Base-by-base conservation (phyloP, 129 eudicot species). In the Ambrosia trifida region DNA sequence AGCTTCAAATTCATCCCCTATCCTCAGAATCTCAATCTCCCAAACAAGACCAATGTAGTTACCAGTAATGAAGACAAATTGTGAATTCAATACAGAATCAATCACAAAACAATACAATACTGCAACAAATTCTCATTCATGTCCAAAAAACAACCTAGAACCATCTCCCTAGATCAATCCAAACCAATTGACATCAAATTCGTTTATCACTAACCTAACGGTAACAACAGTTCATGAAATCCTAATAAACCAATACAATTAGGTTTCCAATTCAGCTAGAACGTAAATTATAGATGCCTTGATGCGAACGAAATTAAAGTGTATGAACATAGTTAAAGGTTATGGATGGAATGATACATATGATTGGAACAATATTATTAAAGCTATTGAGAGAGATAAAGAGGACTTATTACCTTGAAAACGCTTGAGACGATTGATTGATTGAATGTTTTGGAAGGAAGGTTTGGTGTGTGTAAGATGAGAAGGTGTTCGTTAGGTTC, bases 331-430 rank as follows among this genome's bases (percentile, higher is more conserved):
- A 35, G 36, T 33, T 7, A 62, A 5, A 65, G 6, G 57, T 10
- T 4, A 44, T 72, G 31, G 32, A 30, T 13, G 68, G 31, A 44
- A 28, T 44, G 9, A 4, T 36, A 36, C 9, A 9, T 72, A 43
- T 43, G 32, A 71, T 57, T 57, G 56, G 43, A 71, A 71, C 41
- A 43, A 43, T 17, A 59, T 9, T 14, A 60, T 30, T 20, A 57
- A 40, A 43, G 19, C 32, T 17, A 58, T 30, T 61, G 58, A 45
- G 46, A 61, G 59, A 44, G 18, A 30, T 47, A 45, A 31, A 44
- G 69, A 72, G 11, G 76, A 6, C 16, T 57, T 17, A 59, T 72
- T 46, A 72, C 77, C 77, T 72, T 49, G 69, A 61, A 61, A 45
- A n/a, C n/a, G n/a, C n/a, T n/a, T n/a, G 16, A 51, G 59, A 47